A percentile compares a stretch with the other conserved stretches of the same genome.
Conservation (phyloP, 2,329 filamentous ascomycete genomes). For the Colletotrichum sp. region DNA sequence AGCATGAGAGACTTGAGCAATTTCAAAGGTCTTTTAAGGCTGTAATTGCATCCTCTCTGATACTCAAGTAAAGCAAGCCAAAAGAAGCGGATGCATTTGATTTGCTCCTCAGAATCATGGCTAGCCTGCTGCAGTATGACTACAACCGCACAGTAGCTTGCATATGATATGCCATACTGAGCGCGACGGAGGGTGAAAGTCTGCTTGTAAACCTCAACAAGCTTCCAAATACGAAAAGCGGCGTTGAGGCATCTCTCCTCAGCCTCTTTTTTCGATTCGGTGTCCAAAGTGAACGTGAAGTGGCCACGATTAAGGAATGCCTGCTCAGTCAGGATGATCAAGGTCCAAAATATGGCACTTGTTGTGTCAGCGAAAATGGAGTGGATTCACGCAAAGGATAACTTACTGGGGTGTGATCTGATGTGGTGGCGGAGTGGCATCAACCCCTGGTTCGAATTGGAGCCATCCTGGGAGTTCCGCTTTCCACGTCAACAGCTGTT, state of each 20-base stretch:
- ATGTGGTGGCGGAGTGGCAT: background rate
- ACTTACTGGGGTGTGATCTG: background rate
- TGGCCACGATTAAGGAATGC: background rate
- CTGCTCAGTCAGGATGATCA: background rate
- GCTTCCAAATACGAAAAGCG: background rate
- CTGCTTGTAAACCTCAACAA: background rate
- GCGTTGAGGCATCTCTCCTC: background rate
- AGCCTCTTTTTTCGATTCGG: background rate
- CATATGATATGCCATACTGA: background rate
- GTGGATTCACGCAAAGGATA: rapidly evolving
- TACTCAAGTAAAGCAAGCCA: background rate
- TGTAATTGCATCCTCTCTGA: background rate
- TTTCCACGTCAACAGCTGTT: background rate
- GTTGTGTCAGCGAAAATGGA: background rate
- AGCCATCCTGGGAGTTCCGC: background rate
- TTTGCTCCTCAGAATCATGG: background rate
- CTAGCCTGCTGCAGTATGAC: background rate
- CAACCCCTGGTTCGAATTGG: background rate
- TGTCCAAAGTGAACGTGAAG: rapidly evolving
- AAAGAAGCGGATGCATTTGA: background rate
- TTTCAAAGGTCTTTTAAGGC: background rate
- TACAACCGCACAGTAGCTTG: background rate
- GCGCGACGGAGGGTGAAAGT: background rate
- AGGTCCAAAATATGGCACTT: background rate
- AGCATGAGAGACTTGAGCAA: background rate